Percentiles rank a stretch among this genome's conserved stretches.
Conservation (phyloP, 371 early-diverging fungal genomes). For the Nematocida sp. region DNA sequence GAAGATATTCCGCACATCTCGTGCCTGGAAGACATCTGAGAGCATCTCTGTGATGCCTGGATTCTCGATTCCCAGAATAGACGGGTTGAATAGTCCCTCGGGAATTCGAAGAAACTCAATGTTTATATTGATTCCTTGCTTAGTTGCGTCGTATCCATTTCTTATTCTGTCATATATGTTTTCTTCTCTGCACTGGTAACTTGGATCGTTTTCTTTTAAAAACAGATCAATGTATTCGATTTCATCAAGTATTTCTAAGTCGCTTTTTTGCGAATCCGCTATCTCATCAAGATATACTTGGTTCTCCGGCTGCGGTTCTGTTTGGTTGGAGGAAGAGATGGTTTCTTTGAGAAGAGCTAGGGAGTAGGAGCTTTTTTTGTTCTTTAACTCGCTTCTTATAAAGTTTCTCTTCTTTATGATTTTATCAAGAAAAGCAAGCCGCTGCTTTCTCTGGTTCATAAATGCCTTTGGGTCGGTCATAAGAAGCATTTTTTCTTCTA, state of each 20-base stretch:
- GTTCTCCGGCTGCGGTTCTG: conserved; percentile 39
- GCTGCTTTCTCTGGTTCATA: conserved; percentile 53
- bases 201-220: conserved; percentile 62
- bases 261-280: conserved; percentile 59
- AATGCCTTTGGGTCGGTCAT: conserved; percentile 46
- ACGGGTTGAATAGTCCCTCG: conserved; percentile 65
- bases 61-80: conserved; percentile 60
- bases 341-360: conserved; percentile 60
- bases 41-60: conserved; percentile 65
- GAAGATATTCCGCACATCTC: conserved; percentile 58
- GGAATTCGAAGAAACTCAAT: conserved; percentile 61
- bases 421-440: conserved; percentile 55
- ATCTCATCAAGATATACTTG: conserved; percentile 54
- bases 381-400: conserved; percentile 61
- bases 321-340: neutral
- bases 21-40: conserved; percentile 47
- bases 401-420: conserved; percentile 58
- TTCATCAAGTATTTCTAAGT: conserved; percentile 51
- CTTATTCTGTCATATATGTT: conserved; percentile 55
- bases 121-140: conserved; percentile 56
- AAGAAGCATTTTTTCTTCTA: conserved; percentile 57
- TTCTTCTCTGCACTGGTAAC: conserved; percentile 50
- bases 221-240: conserved; percentile 39
- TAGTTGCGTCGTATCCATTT: conserved; percentile 53
- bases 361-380: conserved; percentile 63